Conservation (phyloP, 2,329 filamentous ascomycete genomes). For the Ceratocystis ficicola region DNA sequence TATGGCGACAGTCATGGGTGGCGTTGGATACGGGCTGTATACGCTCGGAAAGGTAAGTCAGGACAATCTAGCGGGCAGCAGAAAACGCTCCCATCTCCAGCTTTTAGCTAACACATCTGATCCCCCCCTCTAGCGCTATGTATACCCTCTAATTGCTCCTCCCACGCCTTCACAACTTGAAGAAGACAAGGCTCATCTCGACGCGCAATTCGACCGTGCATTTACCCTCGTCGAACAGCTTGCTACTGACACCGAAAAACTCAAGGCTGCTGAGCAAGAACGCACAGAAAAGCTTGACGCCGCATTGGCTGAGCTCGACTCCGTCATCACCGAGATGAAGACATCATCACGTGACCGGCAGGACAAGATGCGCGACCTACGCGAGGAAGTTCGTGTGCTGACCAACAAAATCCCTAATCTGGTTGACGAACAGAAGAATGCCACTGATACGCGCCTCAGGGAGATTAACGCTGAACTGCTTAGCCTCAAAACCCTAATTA, state of each 20-base stretch:
- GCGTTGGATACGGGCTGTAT: slow-evolving; percentile 80
- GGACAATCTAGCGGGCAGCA: not conserved
- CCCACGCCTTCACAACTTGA: slow-evolving; percentile 89
- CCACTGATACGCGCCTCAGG: slow-evolving; percentile 65
- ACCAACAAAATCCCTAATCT: slow-evolving; percentile 81
- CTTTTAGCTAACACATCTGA: slow-evolving; percentile 8
- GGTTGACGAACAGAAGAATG: slow-evolving; percentile 74
- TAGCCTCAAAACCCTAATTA: slow-evolving; percentile 80
- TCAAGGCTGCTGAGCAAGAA: slow-evolving; percentile 77
- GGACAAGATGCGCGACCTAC: slow-evolving; percentile 73
- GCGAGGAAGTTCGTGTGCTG: slow-evolving; percentile 71
- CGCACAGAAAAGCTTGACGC: slow-evolving; percentile 73
- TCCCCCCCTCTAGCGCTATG: slow-evolving; percentile 55
- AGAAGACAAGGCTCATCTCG: slow-evolving; percentile 83
- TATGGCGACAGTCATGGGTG: slow-evolving; percentile 90
- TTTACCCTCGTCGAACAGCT: slow-evolving; percentile 88
- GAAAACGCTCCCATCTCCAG: not conserved
- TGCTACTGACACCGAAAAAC: slow-evolving; percentile 71
- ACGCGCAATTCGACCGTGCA: slow-evolving; percentile 84
- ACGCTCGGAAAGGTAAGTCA: slow-evolving; percentile 63
- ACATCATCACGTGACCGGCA: slow-evolving; percentile 68
- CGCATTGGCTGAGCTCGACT: slow-evolving; percentile 72
- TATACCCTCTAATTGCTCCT: slow-evolving; percentile 79
- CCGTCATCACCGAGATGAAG: slow-evolving; percentile 69
- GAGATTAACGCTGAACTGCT: slow-evolving; percentile 80